phyloP scores from a whole-genome alignment of 352 stramenopile genomes.

The Elongisporangium undulatum region DNA sequence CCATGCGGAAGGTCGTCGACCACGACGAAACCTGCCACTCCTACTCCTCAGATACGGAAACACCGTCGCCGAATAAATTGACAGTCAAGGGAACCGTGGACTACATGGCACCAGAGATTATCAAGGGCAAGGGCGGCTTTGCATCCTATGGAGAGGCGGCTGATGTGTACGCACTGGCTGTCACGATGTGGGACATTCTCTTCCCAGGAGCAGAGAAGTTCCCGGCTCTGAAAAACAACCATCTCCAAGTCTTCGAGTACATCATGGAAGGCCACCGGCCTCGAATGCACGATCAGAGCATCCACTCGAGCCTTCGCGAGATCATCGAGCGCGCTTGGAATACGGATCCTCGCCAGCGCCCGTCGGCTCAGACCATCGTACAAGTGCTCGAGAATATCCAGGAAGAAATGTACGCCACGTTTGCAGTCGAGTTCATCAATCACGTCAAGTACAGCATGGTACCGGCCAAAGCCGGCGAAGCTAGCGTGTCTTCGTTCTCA shows the following conservation, averaged over 20 bases:
- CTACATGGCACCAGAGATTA: constrained; percentile 78
- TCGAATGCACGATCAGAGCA: constrained; percentile 12
- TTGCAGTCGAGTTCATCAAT: constrained; percentile 28
- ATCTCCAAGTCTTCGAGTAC: constrained; percentile 42
- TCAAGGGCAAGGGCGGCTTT: constrained; percentile 44
- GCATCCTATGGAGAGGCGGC: constrained; percentile 54
- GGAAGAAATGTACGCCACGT: constrained; percentile 35
- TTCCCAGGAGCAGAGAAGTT: constrained; percentile 48
- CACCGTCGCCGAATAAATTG: constrained; percentile 25
- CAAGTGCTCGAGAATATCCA: constrained; percentile 36
- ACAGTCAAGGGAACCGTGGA: constrained; percentile 64
- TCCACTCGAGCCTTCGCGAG: constrained; percentile 25
- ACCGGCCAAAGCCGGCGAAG: constrained; percentile 9
- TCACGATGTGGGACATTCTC: constrained; percentile 74
- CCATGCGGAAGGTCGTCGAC: not conserved
- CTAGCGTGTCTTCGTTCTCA: constrained; percentile 22
- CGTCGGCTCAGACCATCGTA: constrained; percentile 38
- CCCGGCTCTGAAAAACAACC: constrained; percentile 37
- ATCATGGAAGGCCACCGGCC: constrained; percentile 40
- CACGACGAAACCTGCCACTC: not conserved
- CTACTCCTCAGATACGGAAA: constrained; percentile 18
- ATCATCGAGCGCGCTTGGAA: constrained; percentile 41
- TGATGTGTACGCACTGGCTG: constrained; percentile 66
- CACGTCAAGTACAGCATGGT: constrained; percentile 32
- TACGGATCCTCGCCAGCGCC: constrained; percentile 24